Evolutionary conservation across 73 alveolate genomes (phyloP), one percentile per base, ranked within the genome.

Genomic region (Paramecium bursaria): DNA sequence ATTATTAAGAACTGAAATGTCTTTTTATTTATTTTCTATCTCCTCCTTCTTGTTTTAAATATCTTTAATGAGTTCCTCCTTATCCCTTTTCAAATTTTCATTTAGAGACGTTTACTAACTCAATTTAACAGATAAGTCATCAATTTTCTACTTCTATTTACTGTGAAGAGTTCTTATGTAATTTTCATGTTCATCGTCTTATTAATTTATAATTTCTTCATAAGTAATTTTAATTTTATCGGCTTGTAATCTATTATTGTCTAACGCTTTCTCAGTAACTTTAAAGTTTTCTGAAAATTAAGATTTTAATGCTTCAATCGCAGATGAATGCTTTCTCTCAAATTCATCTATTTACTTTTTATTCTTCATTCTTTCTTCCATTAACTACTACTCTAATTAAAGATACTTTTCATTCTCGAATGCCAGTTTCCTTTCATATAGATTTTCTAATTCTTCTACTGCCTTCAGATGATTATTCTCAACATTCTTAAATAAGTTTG

Each of bases 341-440:
- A 91, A 75, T 50, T 86, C 95, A 17, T 86, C 85, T 3, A 91
- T 74, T 61, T 91, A 57, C 10, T 85, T 88, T 75, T 91, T 91
- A 77, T 91, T 90, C 75, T 85, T 73, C 50, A 85, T 74, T 61
- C 93, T 92, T 90, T 87, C 87, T 85, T 94, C 98, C 31, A 77
- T 51, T 51, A 86, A 87, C 48, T 92, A 92, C 57, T 94, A 86
- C 88, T 94, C 98, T 29, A 92, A 87, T 25, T 90, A 74, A 19
- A 89, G 80, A 55, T 86, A 92, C 55, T 91, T 90, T 50, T 91
- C 92, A 61, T 86, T 80, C 57, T 94, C 97, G 44, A 91, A 85
- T 35, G 93, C 88, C 21, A 91, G 87, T 39, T 94, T 94, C 73
- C 90, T 88, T 75, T 94, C 98, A 88, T 92, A 94, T 10, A 94